Evolutionary conservation across 257 asterid species (phyloP), one percentile per base, ranked within the genome.

Genomic region (Fraxinus cuspidata): DNA sequence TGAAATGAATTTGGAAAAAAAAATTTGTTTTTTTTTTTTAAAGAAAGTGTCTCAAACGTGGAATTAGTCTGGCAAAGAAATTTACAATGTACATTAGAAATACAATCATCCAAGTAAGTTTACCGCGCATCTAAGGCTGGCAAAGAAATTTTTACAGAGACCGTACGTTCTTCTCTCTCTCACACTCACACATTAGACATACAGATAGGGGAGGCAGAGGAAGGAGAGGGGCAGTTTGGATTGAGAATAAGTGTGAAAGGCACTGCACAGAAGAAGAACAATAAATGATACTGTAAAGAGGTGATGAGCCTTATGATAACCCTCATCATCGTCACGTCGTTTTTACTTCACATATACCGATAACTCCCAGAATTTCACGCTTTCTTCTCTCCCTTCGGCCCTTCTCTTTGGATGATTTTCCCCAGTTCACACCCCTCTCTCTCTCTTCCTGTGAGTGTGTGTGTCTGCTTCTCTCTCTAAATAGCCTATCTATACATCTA

Each of bases 261-360:
- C 89, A 93, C 93, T 23, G 69, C 35, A 63, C 69, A 63, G 34
- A 63, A 73, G 84, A 85, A 80, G 88, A 86, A 86, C 92, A 90
- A 88, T 93, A 90, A 90, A 93, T 93, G 97, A 83, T 63, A 27
- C 18, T 19, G 65, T n/a, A 56, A 56, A 56, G 65, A 56, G 53
- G 86, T 89, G 96, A 92, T 88, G 96, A 91, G 94, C 89, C 92
- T 87, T 92, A 92, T 92, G 90, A 92, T 92, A 91, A 87, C 93
- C 90, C 97, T 92, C 97, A 90, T 93, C 67, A 91, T 93, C 96
- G 97, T 93, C 97, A 90, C 88, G 96, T 93, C 97, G 85, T 89
- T 91, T 87, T 92, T 89, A 16, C 15, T 85, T 83, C 97, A 83
- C 97, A 67, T 79, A 42, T 83, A 19, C 86, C 96, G 70, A 90